A percentile compares a stretch with the other conserved stretches of the same genome.
These are phyloP conservation scores for Urochloa ruziziensis DNA, from an alignment of 176 grass and related monocot genomes.

Conservation along the genomic window DNA sequence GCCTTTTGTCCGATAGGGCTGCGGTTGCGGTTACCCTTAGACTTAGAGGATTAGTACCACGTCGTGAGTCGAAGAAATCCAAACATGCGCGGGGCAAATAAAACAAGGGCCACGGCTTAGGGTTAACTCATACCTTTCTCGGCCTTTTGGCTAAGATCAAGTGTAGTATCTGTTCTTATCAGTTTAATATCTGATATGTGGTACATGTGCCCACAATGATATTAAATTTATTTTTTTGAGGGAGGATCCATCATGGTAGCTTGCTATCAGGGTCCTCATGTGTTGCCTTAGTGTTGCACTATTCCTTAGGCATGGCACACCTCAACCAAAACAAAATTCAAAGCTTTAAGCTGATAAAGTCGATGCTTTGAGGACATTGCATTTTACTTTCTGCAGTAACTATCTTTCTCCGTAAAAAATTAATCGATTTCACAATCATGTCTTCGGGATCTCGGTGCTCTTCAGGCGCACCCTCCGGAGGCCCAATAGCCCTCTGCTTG, in stretches of 20 bases:
- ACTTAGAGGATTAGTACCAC: neutral
- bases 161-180: conserved; percentile 82
- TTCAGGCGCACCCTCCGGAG: too few species aligned
- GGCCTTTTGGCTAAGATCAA: conserved; percentile 74
- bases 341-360: too few species aligned
- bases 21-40: too few species aligned
- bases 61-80: neutral
- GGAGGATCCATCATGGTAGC: neutral
- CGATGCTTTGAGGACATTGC: too few species aligned
- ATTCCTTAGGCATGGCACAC: neutral
- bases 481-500: too few species aligned
- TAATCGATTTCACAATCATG: too few species aligned
- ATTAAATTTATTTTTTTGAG: neutral
- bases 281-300: neutral
- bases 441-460: too few species aligned
- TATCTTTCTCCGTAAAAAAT: too few species aligned
- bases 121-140: conserved; percentile 50
- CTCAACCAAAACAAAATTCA: neutral
- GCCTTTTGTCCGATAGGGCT: too few species aligned
- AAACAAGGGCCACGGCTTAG: neutral
- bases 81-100: neutral
- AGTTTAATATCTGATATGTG: conserved; percentile 75
- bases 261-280: neutral
- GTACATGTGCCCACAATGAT: neutral
- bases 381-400: too few species aligned